Percentiles rank a stretch among this genome's conserved stretches.
phyloP scores from a whole-genome alignment of 345 rosid genomes.

The Pseudoturritis turrita region DNA sequence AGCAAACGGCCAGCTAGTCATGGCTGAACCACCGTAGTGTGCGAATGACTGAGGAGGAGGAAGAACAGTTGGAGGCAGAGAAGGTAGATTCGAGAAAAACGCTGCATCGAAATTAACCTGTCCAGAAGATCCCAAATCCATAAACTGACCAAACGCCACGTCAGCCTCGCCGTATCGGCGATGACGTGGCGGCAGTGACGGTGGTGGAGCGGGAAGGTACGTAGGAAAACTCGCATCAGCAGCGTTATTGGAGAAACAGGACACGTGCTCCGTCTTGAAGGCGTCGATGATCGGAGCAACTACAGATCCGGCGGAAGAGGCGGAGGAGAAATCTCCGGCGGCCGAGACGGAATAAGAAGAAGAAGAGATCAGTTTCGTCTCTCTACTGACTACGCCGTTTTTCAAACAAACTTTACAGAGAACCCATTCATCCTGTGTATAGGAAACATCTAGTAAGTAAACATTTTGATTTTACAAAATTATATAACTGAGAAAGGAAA shows the following conservation, averaged over 20 bases:
- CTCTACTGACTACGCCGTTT: constrained; percentile 35
- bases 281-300: constrained; percentile 11
- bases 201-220: constrained; percentile 9
- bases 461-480: background rate
- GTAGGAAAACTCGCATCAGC: constrained; percentile 35
- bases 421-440: constrained; percentile 87
- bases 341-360: constrained; percentile 20
- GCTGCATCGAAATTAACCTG: constrained; percentile 6
- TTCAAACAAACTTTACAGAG: constrained; percentile 83
- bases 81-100: constrained; percentile 21
- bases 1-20: constrained; percentile 27
- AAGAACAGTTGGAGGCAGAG: constrained; percentile 29
- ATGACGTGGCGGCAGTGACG: constrained; percentile 35
- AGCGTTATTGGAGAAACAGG: constrained; percentile 96
- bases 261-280: constrained; percentile 77
- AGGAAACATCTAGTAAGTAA: background rate
- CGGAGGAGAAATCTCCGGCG: constrained; percentile 34
- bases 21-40: constrained; percentile 18
- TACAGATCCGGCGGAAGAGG: constrained; percentile 32
- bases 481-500: background rate
- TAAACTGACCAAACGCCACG: constrained; percentile 12
- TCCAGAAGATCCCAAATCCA: constrained; percentile 1
- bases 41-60: constrained; percentile 13
- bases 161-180: constrained; percentile 1
- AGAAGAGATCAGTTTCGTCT: constrained; percentile 18